Percentiles rank a stretch among this genome's conserved stretches.
phyloP scores from a whole-genome alignment of 164 flowering plant species.

The grape (Vitis vinifera) region ASM3070453v1 NC_081805.1:7089501-7090000 shows the following conservation, averaged over 20 bases:
- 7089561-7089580: conserved; percentile 78
- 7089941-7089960: conserved; percentile 96
- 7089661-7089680: conserved; percentile 89
- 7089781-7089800: conserved; percentile 80
- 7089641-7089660: conserved; percentile 7
- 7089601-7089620: neutral
- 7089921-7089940: conserved; percentile 99
- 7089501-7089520: conserved; percentile 96
- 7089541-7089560: conserved; percentile 97
- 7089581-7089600: neutral
- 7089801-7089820: conserved; percentile 84
- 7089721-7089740: conserved; percentile 92
- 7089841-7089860: neutral
- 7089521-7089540: conserved; percentile 99
- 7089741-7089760: conserved; percentile 94
- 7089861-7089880: neutral
- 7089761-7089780: conserved; percentile 78
- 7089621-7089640: neutral
- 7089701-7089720: conserved; percentile 94
- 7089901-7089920: conserved; percentile 98
- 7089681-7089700: conserved; percentile 92
- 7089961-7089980: conserved; percentile 96
- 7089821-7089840: neutral
- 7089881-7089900: conserved; percentile 3
- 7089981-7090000: conserved; percentile 89